Percentiles rank a stretch among this genome's conserved stretches.
Conservation (phyloP, 192 early-diverging fungal genomes). For the Linnemannia elongata region DNA sequence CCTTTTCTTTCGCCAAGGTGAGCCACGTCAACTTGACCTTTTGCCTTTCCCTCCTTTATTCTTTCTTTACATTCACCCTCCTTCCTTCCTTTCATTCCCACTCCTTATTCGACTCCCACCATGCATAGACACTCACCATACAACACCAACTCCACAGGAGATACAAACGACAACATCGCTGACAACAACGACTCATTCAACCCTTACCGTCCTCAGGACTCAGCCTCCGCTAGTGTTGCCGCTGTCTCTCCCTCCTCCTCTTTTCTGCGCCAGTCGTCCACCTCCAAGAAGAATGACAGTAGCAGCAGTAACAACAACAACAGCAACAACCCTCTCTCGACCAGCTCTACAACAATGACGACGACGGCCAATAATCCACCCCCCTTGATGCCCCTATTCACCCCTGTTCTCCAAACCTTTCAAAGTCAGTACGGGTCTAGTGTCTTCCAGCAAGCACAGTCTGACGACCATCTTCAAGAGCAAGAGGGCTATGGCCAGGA, state of each 20-base stretch:
- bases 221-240: neutral
- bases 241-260: neutral
- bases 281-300: neutral
- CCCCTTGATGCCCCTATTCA: slow-evolving; percentile 50
- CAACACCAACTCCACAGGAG: neutral
- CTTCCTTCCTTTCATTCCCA: neutral
- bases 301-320: neutral
- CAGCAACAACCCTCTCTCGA: slow-evolving; percentile 11
- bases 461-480: slow-evolving; percentile 4
- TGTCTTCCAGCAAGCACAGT: slow-evolving; percentile 17
- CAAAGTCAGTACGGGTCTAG: slow-evolving; percentile 42
- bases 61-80: neutral
- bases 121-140: slow-evolving; percentile 33
- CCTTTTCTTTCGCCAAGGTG: neutral
- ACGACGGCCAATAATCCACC: slow-evolving; percentile 19
- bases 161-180: neutral
- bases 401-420: slow-evolving; percentile 51
- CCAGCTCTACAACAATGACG: neutral
- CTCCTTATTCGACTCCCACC: neutral
- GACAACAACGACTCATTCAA: slow-evolving; percentile 7
- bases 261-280: slow-evolving; percentile 23
- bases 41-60: neutral
- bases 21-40: slow-evolving; percentile 1
- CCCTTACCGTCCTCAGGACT: neutral
- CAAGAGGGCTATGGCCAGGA: slow-evolving; percentile 5